Evolutionary conservation across 75 land plant genomes (phyloP).

Genomic region (Azolla pinnata): DNA sequence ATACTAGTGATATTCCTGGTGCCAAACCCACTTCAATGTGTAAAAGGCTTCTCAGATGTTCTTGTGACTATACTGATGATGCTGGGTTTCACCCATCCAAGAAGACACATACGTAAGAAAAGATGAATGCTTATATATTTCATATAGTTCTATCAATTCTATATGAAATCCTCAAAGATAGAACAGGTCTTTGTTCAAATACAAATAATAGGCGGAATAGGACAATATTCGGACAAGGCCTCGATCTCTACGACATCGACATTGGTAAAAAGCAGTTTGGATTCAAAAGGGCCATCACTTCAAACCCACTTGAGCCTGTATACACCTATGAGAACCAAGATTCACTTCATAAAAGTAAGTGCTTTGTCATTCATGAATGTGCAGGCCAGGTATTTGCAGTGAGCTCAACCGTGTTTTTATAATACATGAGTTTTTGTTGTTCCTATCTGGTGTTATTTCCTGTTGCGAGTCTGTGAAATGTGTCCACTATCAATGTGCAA

Average conservation of each 20-base stretch:
- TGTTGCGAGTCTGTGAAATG: neutral
- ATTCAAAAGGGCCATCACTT: slow-evolving; percentile 16
- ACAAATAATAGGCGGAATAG: slow-evolving; percentile 13
- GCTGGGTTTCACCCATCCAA: slow-evolving; percentile 10
- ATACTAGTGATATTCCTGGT: slow-evolving; percentile 25
- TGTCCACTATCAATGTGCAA: neutral
- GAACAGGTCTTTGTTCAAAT: too few species aligned
- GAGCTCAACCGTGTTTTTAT: too few species aligned
- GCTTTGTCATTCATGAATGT: neutral
- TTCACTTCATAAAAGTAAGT: slow-evolving; percentile 25
- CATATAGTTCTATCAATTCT: neutral
- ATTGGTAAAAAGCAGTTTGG: slow-evolving; percentile 29
- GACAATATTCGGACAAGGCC: slow-evolving; percentile 11
- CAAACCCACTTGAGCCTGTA: slow-evolving; percentile 32
- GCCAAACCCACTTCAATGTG: slow-evolving; percentile 11
- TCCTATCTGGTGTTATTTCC: too few species aligned
- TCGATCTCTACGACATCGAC: slow-evolving; percentile 28
- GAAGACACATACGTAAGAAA: slow-evolving; percentile 1
- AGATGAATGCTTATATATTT: neutral
- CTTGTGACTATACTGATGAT: slow-evolving; percentile 9
- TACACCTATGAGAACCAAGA: slow-evolving; percentile 26
- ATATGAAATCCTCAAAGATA: neutral
- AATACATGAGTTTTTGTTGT: too few species aligned
- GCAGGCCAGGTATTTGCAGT: too few species aligned
- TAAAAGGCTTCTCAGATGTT: slow-evolving; percentile 18